Conservation (phyloP, 768 basidiomycete species). For the Gymnopilus junonius region DNA sequence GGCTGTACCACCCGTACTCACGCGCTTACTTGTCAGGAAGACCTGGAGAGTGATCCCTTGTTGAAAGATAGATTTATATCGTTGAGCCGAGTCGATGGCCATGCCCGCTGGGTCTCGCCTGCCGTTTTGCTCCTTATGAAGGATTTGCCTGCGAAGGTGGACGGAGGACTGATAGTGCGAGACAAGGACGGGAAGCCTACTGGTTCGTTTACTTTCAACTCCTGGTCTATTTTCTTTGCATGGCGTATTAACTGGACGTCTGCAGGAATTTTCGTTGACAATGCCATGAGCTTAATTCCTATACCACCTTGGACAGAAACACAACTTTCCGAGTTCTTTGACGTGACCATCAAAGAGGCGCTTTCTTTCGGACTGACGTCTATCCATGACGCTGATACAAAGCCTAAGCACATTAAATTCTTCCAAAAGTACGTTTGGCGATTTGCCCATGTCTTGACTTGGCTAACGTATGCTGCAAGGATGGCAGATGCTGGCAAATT, state of each 20-base stretch:
- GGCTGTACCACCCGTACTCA: background rate
- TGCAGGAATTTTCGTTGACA: constrained; percentile 81
- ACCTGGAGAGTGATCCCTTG: constrained; percentile 71
- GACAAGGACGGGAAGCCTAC: constrained; percentile 67
- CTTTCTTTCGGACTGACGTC: constrained; percentile 82
- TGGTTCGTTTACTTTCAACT: constrained; percentile 40
- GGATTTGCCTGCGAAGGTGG: constrained; percentile 61
- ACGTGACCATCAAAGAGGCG: constrained; percentile 68
- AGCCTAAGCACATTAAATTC: constrained; percentile 58
- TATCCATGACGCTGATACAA: constrained; percentile 80
- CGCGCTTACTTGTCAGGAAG: constrained; percentile 48
- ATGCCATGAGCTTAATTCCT: constrained; percentile 80
- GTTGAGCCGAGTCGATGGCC: constrained; percentile 78
- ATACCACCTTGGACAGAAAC: constrained; percentile 66
- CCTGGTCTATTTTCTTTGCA: no score
- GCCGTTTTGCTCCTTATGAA: constrained; percentile 69
- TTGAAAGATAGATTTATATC: constrained; percentile 74
- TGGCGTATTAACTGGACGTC: background rate
- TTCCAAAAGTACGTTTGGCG: constrained; percentile 57
- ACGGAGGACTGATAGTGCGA: constrained; percentile 78
- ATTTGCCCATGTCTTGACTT: background rate
- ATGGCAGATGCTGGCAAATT: constrained; percentile 69
- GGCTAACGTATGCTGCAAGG: constrained; percentile 41
- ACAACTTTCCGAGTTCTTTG: constrained; percentile 61
- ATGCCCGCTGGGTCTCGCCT: constrained; percentile 87